These are phyloP conservation scores for Cairneyella variabilis DNA, from an alignment of 495 filamentous ascomycete species.

Conservation along the genomic window DNA sequence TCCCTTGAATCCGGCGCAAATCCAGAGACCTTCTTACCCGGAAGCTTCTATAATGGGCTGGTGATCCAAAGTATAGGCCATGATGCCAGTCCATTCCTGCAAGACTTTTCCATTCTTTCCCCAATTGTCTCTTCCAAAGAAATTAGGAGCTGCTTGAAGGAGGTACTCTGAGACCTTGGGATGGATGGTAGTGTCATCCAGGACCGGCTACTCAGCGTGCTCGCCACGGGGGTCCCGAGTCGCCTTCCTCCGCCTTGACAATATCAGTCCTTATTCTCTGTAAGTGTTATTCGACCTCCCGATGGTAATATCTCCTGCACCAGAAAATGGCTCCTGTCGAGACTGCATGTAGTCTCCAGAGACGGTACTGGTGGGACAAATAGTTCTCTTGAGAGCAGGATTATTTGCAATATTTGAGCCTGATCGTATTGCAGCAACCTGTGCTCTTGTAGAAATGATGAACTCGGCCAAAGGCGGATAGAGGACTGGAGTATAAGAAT, in stretches of 20 bases:
- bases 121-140: constrained; percentile 52
- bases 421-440: constrained; percentile 56
- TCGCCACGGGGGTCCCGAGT: no score
- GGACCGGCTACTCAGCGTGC: constrained; percentile 43
- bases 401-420: constrained; percentile 38
- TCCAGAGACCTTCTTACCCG: constrained; percentile 34
- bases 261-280: not conserved
- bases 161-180: constrained; percentile 49
- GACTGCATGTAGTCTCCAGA: constrained; percentile 68
- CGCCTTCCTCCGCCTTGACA: constrained; percentile 9
- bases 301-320: constrained; percentile 5
- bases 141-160: constrained; percentile 35
- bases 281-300: not conserved
- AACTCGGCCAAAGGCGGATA: constrained; percentile 29
- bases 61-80: constrained; percentile 35
- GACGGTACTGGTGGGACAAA: constrained; percentile 37
- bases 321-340: constrained; percentile 24
- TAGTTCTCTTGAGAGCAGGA: constrained; percentile 25
- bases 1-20: constrained; percentile 46
- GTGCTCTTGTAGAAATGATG: constrained; percentile 24
- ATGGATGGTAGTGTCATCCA: constrained; percentile 55
- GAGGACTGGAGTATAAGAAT: constrained; percentile 42
- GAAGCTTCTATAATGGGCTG: constrained; percentile 43
- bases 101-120: constrained; percentile 52
- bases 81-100: constrained; percentile 51